These are phyloP conservation scores for Choricystis sp. DNA, from an alignment of 139 green algal species.

Conservation along the genomic window DNA sequence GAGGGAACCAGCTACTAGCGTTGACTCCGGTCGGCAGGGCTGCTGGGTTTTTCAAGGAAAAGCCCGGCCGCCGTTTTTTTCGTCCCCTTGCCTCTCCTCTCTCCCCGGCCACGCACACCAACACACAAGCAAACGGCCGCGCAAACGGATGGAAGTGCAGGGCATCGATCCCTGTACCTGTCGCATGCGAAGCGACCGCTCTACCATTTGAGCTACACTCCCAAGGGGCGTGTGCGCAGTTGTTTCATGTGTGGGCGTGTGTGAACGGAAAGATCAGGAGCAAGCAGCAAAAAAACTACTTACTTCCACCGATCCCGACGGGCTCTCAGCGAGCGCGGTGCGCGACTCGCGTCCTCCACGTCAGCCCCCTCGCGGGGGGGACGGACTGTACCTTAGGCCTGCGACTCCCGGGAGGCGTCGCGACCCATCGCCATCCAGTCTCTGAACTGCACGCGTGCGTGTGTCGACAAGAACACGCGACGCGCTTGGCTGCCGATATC, in stretches of 20 bases:
- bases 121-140: not conserved
- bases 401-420: too few species aligned
- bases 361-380: constrained; percentile 2
- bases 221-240: not conserved
- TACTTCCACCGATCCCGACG: not conserved
- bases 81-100: not conserved
- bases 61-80: not conserved
- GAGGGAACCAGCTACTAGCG: constrained; percentile 86
- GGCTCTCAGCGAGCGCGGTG: not conserved
- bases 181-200: not conserved
- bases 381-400: constrained; percentile 11
- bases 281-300: constrained; percentile 1
- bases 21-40: not conserved
- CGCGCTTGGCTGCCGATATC: constrained; percentile 10
- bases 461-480: not conserved
- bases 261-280: not conserved
- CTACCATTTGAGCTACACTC: not conserved
- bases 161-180: not conserved
- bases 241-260: too few species aligned
- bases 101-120: not conserved
- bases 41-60: not conserved
- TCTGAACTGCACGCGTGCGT: constrained; percentile 7
- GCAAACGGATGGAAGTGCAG: not conserved
- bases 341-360: not conserved
- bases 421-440: constrained; percentile 5